A percentile compares a stretch with the other conserved stretches of the same genome.
These are phyloP conservation scores for Linum tenue DNA, from an alignment of 345 rosid genomes.

Conservation along the genomic window DNA sequence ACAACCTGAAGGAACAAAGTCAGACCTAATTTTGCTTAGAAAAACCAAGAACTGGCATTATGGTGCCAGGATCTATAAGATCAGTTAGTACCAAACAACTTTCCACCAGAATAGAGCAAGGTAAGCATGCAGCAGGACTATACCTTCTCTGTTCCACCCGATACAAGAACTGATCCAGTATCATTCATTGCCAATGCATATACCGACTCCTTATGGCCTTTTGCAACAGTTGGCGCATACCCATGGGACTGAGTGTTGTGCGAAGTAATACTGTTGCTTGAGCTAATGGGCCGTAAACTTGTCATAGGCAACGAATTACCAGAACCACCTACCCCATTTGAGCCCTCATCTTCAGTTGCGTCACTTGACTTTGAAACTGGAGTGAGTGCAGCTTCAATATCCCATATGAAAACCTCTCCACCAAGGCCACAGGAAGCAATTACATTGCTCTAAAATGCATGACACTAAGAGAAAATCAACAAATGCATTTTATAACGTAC, in stretches of 20 bases:
- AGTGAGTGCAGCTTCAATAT: constrained; percentile 77
- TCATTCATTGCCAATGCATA: constrained; percentile 98
- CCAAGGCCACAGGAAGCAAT: constrained; percentile 99
- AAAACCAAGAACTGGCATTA: background rate
- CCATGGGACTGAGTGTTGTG: constrained; percentile 68
- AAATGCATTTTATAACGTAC: constrained; percentile 25
- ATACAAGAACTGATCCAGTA: constrained; percentile 78
- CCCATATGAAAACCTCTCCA: constrained; percentile 99
- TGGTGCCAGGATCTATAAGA: too few relatives aligned
- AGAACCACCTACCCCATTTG: constrained; percentile 56
- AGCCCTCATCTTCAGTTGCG: constrained; percentile 60
- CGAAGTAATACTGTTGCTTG: constrained; percentile 67
- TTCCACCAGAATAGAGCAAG: too few relatives aligned
- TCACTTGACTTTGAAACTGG: constrained; percentile 70
- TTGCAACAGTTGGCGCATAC: constrained; percentile 66
- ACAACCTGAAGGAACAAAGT: constrained; percentile 50
- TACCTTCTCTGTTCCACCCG: constrained; percentile 99
- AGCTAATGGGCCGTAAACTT: constrained; percentile 68
- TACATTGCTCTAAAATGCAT: constrained; percentile 73
- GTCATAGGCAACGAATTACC: constrained; percentile 50
- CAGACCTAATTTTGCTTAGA: background rate
- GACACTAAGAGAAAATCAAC: constrained; percentile 62
- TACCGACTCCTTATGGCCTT: constrained; percentile 99
- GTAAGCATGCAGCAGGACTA: background rate
- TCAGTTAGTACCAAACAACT: too few relatives aligned